Conservation (phyloP, 768 basidiomycete species). For the Galerina marginata region DNA sequence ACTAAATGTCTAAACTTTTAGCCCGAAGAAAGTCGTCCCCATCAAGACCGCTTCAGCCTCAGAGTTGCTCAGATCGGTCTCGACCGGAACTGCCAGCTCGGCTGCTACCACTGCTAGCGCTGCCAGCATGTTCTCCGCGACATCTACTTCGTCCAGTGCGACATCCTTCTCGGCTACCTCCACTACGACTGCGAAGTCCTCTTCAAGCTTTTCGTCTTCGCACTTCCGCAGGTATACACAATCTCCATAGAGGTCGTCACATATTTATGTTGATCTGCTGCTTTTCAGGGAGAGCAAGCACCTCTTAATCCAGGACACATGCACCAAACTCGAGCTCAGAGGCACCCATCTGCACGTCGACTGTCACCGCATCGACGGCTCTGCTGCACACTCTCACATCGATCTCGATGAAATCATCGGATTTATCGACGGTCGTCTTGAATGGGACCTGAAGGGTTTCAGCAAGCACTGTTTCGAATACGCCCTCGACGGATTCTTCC, state of each 20-base stretch:
- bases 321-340: slow-evolving; percentile 19
- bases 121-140: slow-evolving; percentile 14
- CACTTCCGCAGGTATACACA: slow-evolving; percentile 16
- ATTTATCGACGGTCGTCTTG: slow-evolving; percentile 17
- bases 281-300: slow-evolving; percentile 18
- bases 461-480: slow-evolving; percentile 20
- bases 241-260: neutral
- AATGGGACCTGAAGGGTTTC: slow-evolving; percentile 21
- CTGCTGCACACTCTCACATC: slow-evolving; percentile 17
- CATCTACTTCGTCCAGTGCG: slow-evolving; percentile 12
- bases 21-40: slow-evolving; percentile 9
- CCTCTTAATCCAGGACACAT: slow-evolving; percentile 20
- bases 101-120: slow-evolving; percentile 13
- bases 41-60: slow-evolving; percentile 3
- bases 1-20: neutral
- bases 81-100: slow-evolving; percentile 3
- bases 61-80: slow-evolving; percentile 4
- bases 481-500: slow-evolving; percentile 18
- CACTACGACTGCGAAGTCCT: slow-evolving; percentile 5
- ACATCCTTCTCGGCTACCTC: slow-evolving; percentile 15
- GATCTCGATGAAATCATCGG: slow-evolving; percentile 22
- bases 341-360: slow-evolving; percentile 21
- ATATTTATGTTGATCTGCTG: neutral
- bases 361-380: slow-evolving; percentile 19
- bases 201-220: slow-evolving; percentile 19